Evolutionary conservation across 768 basidiomycete species (phyloP).

Genomic region (Mrakia frigida): DNA sequence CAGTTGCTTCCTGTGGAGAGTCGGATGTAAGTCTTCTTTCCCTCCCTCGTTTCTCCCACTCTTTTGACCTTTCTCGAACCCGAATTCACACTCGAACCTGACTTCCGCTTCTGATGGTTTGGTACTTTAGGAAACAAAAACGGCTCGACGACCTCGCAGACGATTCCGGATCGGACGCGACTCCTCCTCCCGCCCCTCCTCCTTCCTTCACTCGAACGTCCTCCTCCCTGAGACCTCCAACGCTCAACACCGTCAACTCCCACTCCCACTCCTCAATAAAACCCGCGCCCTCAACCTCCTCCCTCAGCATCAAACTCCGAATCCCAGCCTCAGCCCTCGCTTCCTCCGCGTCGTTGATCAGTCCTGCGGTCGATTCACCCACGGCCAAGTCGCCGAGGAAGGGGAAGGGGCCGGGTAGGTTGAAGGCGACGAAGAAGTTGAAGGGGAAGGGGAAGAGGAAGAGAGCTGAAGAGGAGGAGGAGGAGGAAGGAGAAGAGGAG

Average conservation of each 20-base stretch:
- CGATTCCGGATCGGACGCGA: conserved; percentile 5
- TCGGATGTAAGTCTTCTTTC: background rate
- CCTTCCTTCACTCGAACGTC: background rate
- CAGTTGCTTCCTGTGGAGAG: conserved; percentile 25
- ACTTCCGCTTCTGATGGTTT: background rate
- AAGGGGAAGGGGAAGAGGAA: background rate
- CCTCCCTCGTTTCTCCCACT: too few species aligned
- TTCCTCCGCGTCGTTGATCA: background rate
- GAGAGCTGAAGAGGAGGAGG: background rate
- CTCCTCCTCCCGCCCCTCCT: background rate
- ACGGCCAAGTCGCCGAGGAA: background rate
- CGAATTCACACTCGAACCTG: background rate
- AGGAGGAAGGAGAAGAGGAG: background rate
- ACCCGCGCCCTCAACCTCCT: background rate
- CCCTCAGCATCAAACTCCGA: conserved; percentile 8
- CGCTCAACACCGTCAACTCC: background rate
- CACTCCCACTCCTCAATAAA: background rate
- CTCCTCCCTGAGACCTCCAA: background rate
- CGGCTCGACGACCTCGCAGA: conserved; percentile 6
- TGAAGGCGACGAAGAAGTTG: background rate
- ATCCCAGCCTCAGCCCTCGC: background rate
- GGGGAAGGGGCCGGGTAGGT: background rate
- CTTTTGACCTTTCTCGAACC: too few species aligned
- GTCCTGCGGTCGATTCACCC: background rate
- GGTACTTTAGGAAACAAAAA: background rate